Evolutionary conservation across 371 early-diverging fungal species (phyloP), one percentile per base, ranked within the genome.

Genomic region (Dinochytrium kinnereticum): DNA sequence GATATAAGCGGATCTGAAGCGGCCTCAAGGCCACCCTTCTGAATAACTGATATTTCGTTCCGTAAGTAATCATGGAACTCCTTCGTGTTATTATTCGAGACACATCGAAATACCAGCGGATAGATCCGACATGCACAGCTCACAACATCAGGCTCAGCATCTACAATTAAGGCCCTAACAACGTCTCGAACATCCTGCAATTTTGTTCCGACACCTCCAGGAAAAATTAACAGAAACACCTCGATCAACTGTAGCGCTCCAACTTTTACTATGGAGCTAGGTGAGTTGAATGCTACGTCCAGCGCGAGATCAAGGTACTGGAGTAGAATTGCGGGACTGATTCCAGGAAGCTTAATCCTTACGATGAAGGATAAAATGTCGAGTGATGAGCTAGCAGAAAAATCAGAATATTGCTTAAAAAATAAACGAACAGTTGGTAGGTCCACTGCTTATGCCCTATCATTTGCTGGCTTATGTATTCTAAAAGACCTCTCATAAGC

Each of bases 361-460:
- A 78, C 67, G n/a, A 86, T 49, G n/a, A 72, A 70, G 17, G 72
- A 67, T 40, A 86, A 66, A 3, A 86, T 81, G 19, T 87, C 86
- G n/a, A 87, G 55, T 13, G 82, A 84, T 1, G 85, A 84, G 65
- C 82, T 84, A 34, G 13, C 5, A 17, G 39, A 10, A 44, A 61
- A 36, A 59, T n/a, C 24, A 21, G n/a, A 50, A 34, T 1, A 28
- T 1, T 40, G 49, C 7, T 36, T 0, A 55, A 17, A 31, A 76
- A 64, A 33, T 17, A 53, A 50, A 34, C 78, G 65, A 69, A 85
- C 83, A 84, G 66, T 71, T 87, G 85, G 61, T 74, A 87, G 0
- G 78, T 82, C 84, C 84, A 84, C 30, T 83, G 80, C 59, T 87
- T 87, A 67, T 82, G 80, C 0, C 75, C 68, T 24, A 87, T 69